These are phyloP conservation scores for Trametes cubensis DNA, from an alignment of 768 basidiomycete species.

Conservation along the genomic window DNA sequence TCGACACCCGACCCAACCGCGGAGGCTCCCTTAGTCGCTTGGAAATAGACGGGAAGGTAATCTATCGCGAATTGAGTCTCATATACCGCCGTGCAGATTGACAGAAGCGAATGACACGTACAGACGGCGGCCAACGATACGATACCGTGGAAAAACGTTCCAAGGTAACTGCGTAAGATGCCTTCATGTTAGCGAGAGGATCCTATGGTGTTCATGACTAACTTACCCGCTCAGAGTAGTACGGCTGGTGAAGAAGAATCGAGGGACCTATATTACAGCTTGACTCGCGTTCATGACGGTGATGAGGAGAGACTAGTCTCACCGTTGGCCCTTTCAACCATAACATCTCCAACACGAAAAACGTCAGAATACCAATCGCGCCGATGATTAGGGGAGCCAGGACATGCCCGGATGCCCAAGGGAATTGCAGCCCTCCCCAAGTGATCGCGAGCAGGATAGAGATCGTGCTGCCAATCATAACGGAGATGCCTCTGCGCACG, in stretches of 20 bases:
- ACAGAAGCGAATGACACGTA: neutral
- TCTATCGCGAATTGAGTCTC: too few species aligned
- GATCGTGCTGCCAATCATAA: constrained; percentile 27
- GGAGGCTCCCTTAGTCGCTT: constrained; percentile 42
- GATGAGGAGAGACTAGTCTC: neutral
- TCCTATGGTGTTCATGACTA: too few species aligned
- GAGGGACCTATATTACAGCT: neutral
- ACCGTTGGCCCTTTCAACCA: constrained; percentile 32
- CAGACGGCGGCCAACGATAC: constrained; percentile 29
- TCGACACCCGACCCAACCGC: constrained; percentile 42
- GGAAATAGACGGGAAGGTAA: constrained; percentile 50
- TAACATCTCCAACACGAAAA: constrained; percentile 35
- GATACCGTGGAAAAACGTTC: constrained; percentile 37
- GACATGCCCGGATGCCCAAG: constrained; percentile 37
- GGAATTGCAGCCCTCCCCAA: constrained; percentile 40
- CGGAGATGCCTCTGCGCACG: constrained; percentile 28
- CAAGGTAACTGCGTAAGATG: constrained; percentile 34
- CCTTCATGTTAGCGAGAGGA: too few species aligned
- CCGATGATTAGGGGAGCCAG: constrained; percentile 42
- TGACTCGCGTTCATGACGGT: too few species aligned
- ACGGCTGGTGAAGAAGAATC: constrained; percentile 1
- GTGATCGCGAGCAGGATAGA: constrained; percentile 27
- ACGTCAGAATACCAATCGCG: constrained; percentile 33
- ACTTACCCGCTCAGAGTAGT: constrained; percentile 6
- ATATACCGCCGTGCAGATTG: too few species aligned